Base-by-base conservation (phyloP, 257 asterid genomes). In the Linderniella brevidens region DNA sequence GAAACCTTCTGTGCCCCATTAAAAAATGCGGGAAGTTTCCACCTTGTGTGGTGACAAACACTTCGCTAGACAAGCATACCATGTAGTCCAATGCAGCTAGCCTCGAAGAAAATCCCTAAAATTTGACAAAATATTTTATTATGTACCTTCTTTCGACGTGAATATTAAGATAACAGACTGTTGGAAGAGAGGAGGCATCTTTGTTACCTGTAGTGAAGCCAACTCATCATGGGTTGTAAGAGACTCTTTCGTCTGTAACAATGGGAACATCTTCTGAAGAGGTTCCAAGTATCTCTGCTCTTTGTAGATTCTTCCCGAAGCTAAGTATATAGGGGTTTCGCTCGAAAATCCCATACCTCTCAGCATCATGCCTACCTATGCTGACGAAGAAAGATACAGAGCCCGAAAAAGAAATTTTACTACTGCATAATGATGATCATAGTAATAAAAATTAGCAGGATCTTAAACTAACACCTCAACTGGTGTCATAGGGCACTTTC, bases 321-420 rank as follows among this genome's bases (percentile, higher is more conserved):
- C 96, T 74, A 85, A 66, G 63, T 78, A 85, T 18, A 85, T 81
- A 1, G 88, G 62, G 17, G 96, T 78, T 41, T 62, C 60, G 53
- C 66, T 72, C 36, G 93, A 63, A 65, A 85, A 81, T 68, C 96
- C 96, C 96, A 85, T 85, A 61, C 93, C 96, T 72, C 92, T 74
- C 46, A 85, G 73, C 96, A 81, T 78, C 92, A 85, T 72, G 19
- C 96, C 96, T 55, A 81, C 93, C 96, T 85, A 76, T 85, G 82
- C 86, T 85, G 86, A 73, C 85, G 69, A 68, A 70, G 65, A 78
- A 78, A 64, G 61, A 59, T 58, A 63, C 32, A 6, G 32, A 17
- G 41, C 59, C 54, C 36, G 64, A 56, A 57, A 35, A 10, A 60
- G 56, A 56, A 67, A 52, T 57, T 56, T 71, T 60, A 66, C 58